Evolutionary conservation across 202 grass and related monocot species (phyloP), one percentile per base, ranked within the genome.

Genomic region (Digitaria exilis): DNA sequence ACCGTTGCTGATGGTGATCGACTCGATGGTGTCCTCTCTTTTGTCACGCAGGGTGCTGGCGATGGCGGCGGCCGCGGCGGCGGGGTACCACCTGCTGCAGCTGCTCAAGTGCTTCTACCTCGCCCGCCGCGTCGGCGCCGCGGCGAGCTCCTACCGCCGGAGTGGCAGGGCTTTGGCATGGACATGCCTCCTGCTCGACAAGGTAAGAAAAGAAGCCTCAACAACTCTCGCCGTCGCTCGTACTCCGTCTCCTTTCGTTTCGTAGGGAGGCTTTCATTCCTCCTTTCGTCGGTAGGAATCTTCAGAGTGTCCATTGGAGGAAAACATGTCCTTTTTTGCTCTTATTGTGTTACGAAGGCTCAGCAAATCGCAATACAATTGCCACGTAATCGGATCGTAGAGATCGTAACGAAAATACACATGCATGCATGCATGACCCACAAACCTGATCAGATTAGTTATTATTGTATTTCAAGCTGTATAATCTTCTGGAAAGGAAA

Each of bases 51-150:
- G 92, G 92, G 60, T 94, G 65, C 44, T 90, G 59, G 80, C 77
- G 37, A 21, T 82, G 69, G 69, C 68, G 22, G 57, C 87, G 15
- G 87, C 65, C 26, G 87, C 73, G 22, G 81, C 84, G 24, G 87
- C 92, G 41, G 87, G 78, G 17, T 90, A 94, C 83, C 86, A 94
- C 77, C 73, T 94, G 14, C 87, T 94, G 76, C 92, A 94, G 56
- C 88, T 94, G 15, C 64, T 94, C 48, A 89, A 66, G 78, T 94
- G 92, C 84, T 21, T 86, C 78, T 90, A 88, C 87, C 35, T 85
- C n/a, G 37, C 37, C 6, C 35, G 64, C 61, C 85, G 84, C 51
- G 70, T 42, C 81, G 73, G 70, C 77, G 72, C 65, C 48, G 74
- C 17, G 18, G 83, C n/a, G 92, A 89, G 35, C 77, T 39, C 73